A percentile compares a stretch with the other conserved stretches of the same genome.
phyloP scores from a whole-genome alignment of 352 stramenopile species.

The Phytophthora citrophthora region DNA sequence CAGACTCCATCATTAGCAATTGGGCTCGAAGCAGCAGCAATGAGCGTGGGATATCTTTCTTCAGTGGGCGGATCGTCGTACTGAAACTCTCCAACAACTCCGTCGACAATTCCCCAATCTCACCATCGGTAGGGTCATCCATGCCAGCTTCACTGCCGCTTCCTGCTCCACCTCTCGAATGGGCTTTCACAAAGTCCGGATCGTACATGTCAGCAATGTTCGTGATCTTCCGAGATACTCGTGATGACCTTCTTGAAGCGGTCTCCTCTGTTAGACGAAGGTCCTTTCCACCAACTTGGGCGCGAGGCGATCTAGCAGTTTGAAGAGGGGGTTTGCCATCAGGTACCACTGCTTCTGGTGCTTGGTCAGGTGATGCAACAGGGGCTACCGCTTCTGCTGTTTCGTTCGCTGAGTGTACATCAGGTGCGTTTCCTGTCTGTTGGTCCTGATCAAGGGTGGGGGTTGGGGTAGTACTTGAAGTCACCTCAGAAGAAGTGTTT shows the following conservation, averaged over 20 bases:
- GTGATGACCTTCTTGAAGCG: constrained; percentile 56
- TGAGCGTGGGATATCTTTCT: constrained; percentile 42
- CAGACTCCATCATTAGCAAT: constrained; percentile 73
- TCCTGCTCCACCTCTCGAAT: constrained; percentile 20
- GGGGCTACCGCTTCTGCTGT: background rate
- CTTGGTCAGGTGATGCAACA: background rate
- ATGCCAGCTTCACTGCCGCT: constrained; percentile 23
- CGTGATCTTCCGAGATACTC: constrained; percentile 77
- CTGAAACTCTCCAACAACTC: constrained; percentile 70
- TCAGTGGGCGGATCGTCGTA: constrained; percentile 55
- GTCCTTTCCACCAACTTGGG: constrained; percentile 30
- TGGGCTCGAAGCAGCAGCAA: constrained; percentile 69
- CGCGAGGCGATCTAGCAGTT: constrained; percentile 17
- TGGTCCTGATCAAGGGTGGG: constrained; percentile 4
- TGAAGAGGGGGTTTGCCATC: constrained; percentile 32
- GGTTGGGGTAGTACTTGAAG: constrained; percentile 1
- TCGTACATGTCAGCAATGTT: constrained; percentile 87
- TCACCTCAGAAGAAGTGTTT: constrained; percentile 15
- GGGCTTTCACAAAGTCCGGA: constrained; percentile 55
- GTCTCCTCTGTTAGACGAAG: constrained; percentile 26
- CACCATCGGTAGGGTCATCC: constrained; percentile 67
- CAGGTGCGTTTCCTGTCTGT: constrained; percentile 20
- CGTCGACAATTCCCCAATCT: constrained; percentile 73
- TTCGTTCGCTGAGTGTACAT: constrained; percentile 3
- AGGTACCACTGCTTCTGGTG: constrained; percentile 2